A percentile compares a stretch with the other conserved stretches of the same genome.
These are phyloP conservation scores for Tulasnella calospora DNA, from an alignment of 768 basidiomycete genomes.

Conservation along the genomic window DNA sequence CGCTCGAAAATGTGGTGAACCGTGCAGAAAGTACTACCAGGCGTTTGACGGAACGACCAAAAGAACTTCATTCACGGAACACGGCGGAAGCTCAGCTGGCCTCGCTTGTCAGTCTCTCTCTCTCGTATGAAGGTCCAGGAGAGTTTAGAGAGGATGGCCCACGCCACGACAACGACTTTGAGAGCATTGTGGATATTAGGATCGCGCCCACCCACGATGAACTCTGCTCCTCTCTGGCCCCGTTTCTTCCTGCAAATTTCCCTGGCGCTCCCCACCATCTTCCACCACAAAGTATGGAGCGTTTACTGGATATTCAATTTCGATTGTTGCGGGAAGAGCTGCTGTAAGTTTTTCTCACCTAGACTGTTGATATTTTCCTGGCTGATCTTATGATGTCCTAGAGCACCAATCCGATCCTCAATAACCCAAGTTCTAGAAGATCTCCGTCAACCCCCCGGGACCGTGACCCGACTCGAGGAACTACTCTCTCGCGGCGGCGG, in stretches of 20 bases:
- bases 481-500: conserved; percentile 32
- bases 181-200: conserved; percentile 52
- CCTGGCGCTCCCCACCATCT: conserved; percentile 59
- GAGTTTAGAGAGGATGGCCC: conserved; percentile 45
- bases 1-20: conserved; percentile 38
- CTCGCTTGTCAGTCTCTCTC: conserved; percentile 40
- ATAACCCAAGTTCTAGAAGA: conserved; percentile 50
- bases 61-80: neutral
- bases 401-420: conserved; percentile 52
- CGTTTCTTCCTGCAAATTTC: conserved; percentile 60
- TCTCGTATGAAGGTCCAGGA: conserved; percentile 55
- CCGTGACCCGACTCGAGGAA: conserved; percentile 18
- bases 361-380: neutral
- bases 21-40: conserved; percentile 41
- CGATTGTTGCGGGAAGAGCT: conserved; percentile 69
- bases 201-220: conserved; percentile 68
- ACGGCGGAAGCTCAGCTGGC: conserved; percentile 37
- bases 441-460: conserved; percentile 31
- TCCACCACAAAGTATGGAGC: conserved; percentile 54
- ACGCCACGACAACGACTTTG: conserved; percentile 65
- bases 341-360: conserved; percentile 39
- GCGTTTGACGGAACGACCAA: neutral
- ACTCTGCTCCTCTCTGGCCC: conserved; percentile 45
- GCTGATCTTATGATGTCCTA: conserved; percentile 28
- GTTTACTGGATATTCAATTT: conserved; percentile 68